A percentile compares a stretch with the other conserved stretches of the same genome.
phyloP scores from a whole-genome alignment of 768 basidiomycete genomes.

The Suillus ampliporus region DNA sequence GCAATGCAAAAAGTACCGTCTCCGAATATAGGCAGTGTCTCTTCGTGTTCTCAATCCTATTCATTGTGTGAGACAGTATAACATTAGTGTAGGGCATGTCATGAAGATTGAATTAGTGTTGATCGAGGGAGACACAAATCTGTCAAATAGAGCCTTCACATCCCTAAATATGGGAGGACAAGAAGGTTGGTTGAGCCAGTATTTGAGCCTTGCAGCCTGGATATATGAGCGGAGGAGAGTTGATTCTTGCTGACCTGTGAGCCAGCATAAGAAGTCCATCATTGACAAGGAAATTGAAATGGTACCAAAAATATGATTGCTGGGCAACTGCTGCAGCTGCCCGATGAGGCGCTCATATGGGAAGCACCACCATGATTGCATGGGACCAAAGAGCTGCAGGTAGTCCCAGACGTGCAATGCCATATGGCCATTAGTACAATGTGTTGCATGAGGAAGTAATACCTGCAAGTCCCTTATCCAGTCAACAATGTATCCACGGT shows the following conservation, averaged over 20 bases:
- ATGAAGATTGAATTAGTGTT: neutral
- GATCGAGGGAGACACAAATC: neutral
- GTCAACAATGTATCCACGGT: conserved; percentile 20
- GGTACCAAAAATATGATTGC: conserved; percentile 43
- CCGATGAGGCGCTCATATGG: conserved; percentile 33
- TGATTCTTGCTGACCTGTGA: conserved; percentile 15
- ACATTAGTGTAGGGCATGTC: too few species aligned
- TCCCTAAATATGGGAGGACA: conserved; percentile 21
- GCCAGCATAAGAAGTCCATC: neutral
- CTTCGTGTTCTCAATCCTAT: too few species aligned
- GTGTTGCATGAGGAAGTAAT: conserved; percentile 19
- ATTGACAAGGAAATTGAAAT: conserved; percentile 19
- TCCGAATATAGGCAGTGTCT: too few species aligned
- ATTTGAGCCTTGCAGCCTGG: conserved; percentile 17
- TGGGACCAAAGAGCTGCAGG: conserved; percentile 42
- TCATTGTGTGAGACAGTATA: neutral
- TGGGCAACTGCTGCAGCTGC: conserved; percentile 23
- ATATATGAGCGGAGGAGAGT: conserved; percentile 23
- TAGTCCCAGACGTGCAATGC: conserved; percentile 40
- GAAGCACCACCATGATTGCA: conserved; percentile 38
- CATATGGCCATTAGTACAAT: conserved; percentile 38
- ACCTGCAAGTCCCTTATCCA: conserved; percentile 26
- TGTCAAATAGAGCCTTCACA: conserved; percentile 27
- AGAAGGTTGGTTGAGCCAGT: conserved; percentile 24
- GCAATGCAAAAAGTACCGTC: too few species aligned